phyloP scores from a whole-genome alignment of 805 yeast genomes.

The Pichia kluyveri region DNA sequence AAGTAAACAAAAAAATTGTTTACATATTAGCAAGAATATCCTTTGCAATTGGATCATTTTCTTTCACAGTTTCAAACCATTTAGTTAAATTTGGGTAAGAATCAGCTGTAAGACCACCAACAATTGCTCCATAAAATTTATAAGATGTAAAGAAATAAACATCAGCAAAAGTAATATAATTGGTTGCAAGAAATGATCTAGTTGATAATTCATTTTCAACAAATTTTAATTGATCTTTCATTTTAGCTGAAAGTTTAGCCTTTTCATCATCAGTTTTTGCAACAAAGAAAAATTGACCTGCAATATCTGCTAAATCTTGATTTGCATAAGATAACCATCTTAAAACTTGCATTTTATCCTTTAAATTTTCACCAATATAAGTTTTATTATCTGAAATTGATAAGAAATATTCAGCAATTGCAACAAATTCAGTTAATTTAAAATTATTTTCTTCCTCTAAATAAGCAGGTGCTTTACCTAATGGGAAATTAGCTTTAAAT shows the following conservation, averaged over 20 bases:
- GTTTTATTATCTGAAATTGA: slow-evolving; percentile 28
- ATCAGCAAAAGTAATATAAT: slow-evolving; percentile 5
- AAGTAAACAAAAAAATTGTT: background rate
- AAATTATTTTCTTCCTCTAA: slow-evolving; percentile 49
- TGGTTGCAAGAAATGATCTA: slow-evolving; percentile 2
- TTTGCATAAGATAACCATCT: slow-evolving; percentile 73
- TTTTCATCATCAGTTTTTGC: slow-evolving; percentile 7
- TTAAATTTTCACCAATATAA: slow-evolving; percentile 50
- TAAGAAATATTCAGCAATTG: slow-evolving; percentile 40
- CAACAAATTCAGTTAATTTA: slow-evolving; percentile 58
- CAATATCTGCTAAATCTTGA: slow-evolving; percentile 33
- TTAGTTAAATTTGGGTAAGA: background rate
- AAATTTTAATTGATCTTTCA: background rate
- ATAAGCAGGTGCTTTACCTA: slow-evolving; percentile 55
- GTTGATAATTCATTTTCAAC: slow-evolving; percentile 4
- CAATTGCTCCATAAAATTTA: background rate
- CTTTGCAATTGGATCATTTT: background rate
- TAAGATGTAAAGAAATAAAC: slow-evolving; percentile 3
- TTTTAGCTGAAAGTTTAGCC: background rate
- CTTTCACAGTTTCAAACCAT: slow-evolving; percentile 1
- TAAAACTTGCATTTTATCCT: slow-evolving; percentile 53
- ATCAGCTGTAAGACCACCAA: background rate
- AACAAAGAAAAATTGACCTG: background rate
- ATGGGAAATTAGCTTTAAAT: slow-evolving; percentile 47
- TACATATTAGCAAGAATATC: background rate